Percentiles rank a stretch among this genome's conserved stretches.
phyloP scores from a whole-genome alignment of 2,329 filamentous ascomycete genomes.

The Hawksworthiomyces lignivorus region DNA sequence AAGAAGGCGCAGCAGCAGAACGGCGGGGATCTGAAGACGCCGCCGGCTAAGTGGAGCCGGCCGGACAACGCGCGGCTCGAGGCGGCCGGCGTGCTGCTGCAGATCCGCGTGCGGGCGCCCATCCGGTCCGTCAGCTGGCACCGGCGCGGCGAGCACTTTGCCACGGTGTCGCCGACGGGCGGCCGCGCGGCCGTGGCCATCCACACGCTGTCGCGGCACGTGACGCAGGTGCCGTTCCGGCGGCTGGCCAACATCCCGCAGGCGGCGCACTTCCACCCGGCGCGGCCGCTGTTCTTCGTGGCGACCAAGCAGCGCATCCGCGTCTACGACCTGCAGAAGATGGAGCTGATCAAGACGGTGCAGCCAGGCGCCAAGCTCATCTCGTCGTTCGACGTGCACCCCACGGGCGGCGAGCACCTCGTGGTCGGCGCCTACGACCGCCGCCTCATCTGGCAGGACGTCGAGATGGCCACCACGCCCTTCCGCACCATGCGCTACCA shows the following conservation, averaged over 20 bases:
- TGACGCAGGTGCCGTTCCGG: conserved; percentile 91
- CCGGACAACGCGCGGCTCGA: conserved; percentile 66
- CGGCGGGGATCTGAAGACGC: conserved; percentile 57
- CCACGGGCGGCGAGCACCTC: conserved; percentile 77
- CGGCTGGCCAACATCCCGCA: conserved; percentile 67
- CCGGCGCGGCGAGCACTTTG: conserved; percentile 86
- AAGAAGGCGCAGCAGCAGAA: conserved; percentile 43
- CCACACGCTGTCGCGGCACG: conserved; percentile 89
- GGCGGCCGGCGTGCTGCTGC: conserved; percentile 70
- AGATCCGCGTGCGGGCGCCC: conserved; percentile 68
- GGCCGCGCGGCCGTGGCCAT: conserved; percentile 79
- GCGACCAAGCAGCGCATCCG: conserved; percentile 91
- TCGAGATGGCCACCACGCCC: conserved; percentile 81
- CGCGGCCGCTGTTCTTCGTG: conserved; percentile 87
- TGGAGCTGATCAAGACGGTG: conserved; percentile 86
- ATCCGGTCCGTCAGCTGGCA: conserved; percentile 94
- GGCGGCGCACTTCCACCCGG: conserved; percentile 89
- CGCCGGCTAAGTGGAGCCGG: conserved; percentile 74
- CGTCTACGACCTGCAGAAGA: conserved; percentile 85
- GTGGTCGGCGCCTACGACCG: conserved; percentile 94
- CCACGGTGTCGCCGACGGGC: conserved; percentile 77
- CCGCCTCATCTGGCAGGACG: conserved; percentile 90
- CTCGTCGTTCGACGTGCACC: conserved; percentile 86
- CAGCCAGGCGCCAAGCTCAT: conserved; percentile 93
- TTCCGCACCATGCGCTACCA: conserved; percentile 98